Evolutionary conservation across 441 rosid species (phyloP), one percentile per base, ranked within the genome.

Genomic region (Adansonia rubrostipa): DNA sequence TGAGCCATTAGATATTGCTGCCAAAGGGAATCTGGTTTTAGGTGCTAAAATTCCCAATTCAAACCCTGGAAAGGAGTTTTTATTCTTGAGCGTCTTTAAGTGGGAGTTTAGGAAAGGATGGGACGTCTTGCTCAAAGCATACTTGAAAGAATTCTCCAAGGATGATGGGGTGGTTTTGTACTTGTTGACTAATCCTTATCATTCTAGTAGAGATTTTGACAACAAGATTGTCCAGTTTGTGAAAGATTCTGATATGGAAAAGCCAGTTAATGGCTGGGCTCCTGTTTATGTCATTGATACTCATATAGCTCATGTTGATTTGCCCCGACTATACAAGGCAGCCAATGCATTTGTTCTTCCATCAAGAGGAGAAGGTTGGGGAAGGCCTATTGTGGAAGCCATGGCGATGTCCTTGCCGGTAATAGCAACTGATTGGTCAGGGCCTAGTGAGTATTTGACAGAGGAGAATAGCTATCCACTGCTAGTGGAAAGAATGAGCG

Each of bases 301-400:
- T 5, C 97, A 93, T 85, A 85, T 94, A 66, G 88, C 94, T 79
- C 95, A 93, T 44, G 79, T 82, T 51, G 95, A 93, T 86, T 83
- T 92, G 81, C 97, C 98, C 2, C 83, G 84, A 77, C 19, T 89
- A 76, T 94, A 90, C 74, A 92, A 89, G 85, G 94, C 97, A 6
- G 97, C 92, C 22, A 82, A 87, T 88, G 92, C 94, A 14, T 94
- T 92, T 86, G 93, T 89, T 77, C 87, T 92, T 77, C 87, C 97
- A 20, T 92, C 95, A 2, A 89, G 98, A 83, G 98, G 97, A 14
- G 97, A 94, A 85, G 97, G 97, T 5, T 94, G 97, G 97, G 97
- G 92, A 54, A 84, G 95, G 78, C 97, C 94, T 0, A 74, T 89
- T 17, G 93, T 89, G 71, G 98, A 93, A 85, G 98, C 97, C 42